phyloP scores from a whole-genome alignment of 768 basidiomycete genomes.

The Boletus edulis region DNA sequence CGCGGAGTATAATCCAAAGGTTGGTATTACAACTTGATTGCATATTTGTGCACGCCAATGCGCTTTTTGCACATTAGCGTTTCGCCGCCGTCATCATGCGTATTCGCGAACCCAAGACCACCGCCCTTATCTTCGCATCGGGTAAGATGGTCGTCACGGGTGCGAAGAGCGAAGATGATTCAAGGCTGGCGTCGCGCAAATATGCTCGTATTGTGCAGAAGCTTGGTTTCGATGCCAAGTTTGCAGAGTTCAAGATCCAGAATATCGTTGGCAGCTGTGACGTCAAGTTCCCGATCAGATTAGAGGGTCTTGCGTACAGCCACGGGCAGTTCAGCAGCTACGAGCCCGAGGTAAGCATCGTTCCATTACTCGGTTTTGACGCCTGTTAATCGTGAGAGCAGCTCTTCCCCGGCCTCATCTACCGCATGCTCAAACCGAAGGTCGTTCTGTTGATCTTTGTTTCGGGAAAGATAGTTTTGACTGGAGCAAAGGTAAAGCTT shows the following conservation, averaged over 20 bases:
- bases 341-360: conserved; percentile 82
- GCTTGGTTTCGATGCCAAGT: conserved; percentile 98
- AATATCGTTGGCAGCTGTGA: conserved; percentile 99
- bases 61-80: conserved; percentile 77
- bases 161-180: conserved; percentile 98
- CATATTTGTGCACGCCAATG: conserved; percentile 54
- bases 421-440: conserved; percentile 99
- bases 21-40: conserved; percentile 53
- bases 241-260: conserved; percentile 99
- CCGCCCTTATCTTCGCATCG: conserved; percentile 97
- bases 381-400: conserved; percentile 28
- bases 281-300: conserved; percentile 96
- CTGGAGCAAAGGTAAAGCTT: conserved; percentile 90
- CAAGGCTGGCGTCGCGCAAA: conserved; percentile 93
- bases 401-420: conserved; percentile 99
- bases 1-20: conserved; percentile 99
- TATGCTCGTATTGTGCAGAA: conserved; percentile 99
- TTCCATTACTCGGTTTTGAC: neutral
- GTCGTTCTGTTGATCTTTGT: conserved; percentile 98
- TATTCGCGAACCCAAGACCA: conserved; percentile 99
- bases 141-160: conserved; percentile 99
- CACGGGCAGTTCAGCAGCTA: conserved; percentile 99
- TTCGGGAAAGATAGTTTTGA: conserved; percentile 97
- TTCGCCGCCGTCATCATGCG: conserved; percentile 99
- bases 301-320: conserved; percentile 95